Conservation (phyloP, 495 filamentous ascomycete genomes). For the Penicillium cinerascens region DNA sequence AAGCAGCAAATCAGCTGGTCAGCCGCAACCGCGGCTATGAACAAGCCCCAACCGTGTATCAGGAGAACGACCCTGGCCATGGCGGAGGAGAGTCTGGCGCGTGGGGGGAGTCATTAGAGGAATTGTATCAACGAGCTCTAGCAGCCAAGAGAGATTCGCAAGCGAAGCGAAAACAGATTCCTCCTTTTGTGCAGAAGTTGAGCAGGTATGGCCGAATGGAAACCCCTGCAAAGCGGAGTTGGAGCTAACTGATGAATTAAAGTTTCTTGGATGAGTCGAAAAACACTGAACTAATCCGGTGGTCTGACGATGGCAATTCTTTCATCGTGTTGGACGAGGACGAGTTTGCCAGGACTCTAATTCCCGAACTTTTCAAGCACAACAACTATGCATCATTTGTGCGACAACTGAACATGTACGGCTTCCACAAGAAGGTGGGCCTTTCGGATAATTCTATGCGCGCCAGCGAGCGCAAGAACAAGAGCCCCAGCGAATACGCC, state of each 20-base stretch:
- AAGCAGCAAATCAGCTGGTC: constrained; percentile 58
- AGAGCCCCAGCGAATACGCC: constrained; percentile 95
- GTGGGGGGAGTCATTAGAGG: constrained; percentile 65
- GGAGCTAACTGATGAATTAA: background rate
- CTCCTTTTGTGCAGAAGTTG: constrained; percentile 96
- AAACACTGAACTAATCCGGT: constrained; percentile 92
- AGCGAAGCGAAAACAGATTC: constrained; percentile 87
- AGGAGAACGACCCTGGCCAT: constrained; percentile 40
- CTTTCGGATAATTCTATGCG: constrained; percentile 97
- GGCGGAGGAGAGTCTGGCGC: constrained; percentile 44
- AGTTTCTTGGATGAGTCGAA: constrained; percentile 92
- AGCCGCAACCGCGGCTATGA: constrained; percentile 42
- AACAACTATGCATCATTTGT: constrained; percentile 99
- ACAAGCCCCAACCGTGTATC: constrained; percentile 45
- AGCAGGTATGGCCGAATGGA: constrained; percentile 69
- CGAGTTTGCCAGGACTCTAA: constrained; percentile 95
- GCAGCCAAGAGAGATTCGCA: constrained; percentile 79
- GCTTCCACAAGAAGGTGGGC: constrained; percentile 97
- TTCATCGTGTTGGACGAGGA: constrained; percentile 98
- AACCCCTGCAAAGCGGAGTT: background rate
- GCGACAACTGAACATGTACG: constrained; percentile 98
- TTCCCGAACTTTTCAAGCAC: constrained; percentile 97
- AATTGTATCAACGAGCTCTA: constrained; percentile 70
- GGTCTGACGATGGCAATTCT: constrained; percentile 93
- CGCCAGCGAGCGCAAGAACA: constrained; percentile 92